Conservation (phyloP, 768 basidiomycete species). For the Panellus pusillus region DNA sequence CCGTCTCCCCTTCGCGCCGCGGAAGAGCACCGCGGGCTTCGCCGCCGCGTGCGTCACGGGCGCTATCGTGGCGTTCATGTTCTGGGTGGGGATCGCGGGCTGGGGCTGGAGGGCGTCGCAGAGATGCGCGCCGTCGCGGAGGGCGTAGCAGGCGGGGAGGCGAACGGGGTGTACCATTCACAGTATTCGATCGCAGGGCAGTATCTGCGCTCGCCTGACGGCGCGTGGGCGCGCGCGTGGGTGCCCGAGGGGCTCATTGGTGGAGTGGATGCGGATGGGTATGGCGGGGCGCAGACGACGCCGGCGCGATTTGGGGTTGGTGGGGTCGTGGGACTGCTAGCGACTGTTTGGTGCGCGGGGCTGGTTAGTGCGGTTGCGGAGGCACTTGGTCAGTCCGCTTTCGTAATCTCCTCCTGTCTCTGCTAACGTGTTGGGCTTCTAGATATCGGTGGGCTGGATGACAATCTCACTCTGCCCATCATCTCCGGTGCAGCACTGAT, state of each 20-base stretch:
- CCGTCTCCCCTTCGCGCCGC: slow-evolving; percentile 19
- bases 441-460: slow-evolving; percentile 86
- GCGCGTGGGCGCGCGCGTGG: slow-evolving; percentile 19
- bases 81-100: slow-evolving; percentile 16
- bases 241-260: slow-evolving; percentile 26
- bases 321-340: slow-evolving; percentile 52
- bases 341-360: slow-evolving; percentile 65
- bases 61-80: slow-evolving; percentile 16
- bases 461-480: slow-evolving; percentile 88
- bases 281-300: slow-evolving; percentile 12
- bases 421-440: slow-evolving; percentile 4
- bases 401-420: slow-evolving; percentile 4
- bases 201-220: slow-evolving; percentile 10
- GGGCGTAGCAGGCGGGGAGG: slow-evolving; percentile 8
- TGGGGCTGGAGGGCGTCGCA: slow-evolving; percentile 14
- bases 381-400: slow-evolving; percentile 67
- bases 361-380: slow-evolving; percentile 85
- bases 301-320: slow-evolving; percentile 25
- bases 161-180: slow-evolving; percentile 12
- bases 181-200: slow-evolving; percentile 23
- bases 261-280: background rate
- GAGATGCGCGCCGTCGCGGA: slow-evolving; percentile 21
- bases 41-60: slow-evolving; percentile 18
- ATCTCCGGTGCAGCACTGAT: slow-evolving; percentile 63
- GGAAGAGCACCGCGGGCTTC: slow-evolving; percentile 28